Base-by-base conservation (phyloP, 2,329 filamentous ascomycete genomes). In the Exophiala calicioides region DNA sequence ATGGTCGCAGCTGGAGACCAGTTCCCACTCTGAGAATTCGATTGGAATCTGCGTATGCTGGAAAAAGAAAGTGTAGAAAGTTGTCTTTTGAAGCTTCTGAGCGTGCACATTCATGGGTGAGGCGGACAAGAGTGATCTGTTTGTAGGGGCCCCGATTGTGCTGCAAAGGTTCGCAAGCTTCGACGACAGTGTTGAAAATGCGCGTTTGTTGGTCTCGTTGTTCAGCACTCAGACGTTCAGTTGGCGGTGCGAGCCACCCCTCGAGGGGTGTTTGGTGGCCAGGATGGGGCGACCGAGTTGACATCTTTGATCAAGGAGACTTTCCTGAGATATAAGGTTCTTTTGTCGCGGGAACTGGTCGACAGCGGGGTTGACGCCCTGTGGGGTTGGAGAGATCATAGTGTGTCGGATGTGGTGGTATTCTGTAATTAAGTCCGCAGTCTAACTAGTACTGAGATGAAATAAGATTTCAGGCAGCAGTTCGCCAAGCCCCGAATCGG, bases 161-260 rank as follows among this genome's bases (percentile, higher is more conserved):
- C 43, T 57, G 56, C 41, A 53, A 36, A 34, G 54, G 54, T 50
- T 58, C 54, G 39, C 44, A 55, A 34, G 52, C 44, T 35, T 52
- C 45, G 50, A 58, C 16, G 29, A 58, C 33, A 29, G 39, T 13
- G 12, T 16, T 48, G 29, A 58, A 45, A 30, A 50, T 40, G 29
- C 37, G 37, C 19, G 42, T 46, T 27, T 39, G 44, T 39, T 47
- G 31, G n/a, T 43, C 18, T 45, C 45, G 41, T 44, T 57, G 24
- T 18, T 38, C 41, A 16, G 39, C 26, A 38, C 44, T 48, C 7
- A 58, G 47, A 30, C 19, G 45, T 39, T 26, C 34, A 45, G 24
- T 24, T 27, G 26, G 7, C n/a, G n/a, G n/a, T 38, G 41, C 34
- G 33, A 40, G 18, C 29, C 45, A 44, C 45, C 36, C 38, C 39